Evolutionary conservation across 164 flowering plant genomes (phyloP).

Genomic region (Aristolochia fimbriata): DNA sequence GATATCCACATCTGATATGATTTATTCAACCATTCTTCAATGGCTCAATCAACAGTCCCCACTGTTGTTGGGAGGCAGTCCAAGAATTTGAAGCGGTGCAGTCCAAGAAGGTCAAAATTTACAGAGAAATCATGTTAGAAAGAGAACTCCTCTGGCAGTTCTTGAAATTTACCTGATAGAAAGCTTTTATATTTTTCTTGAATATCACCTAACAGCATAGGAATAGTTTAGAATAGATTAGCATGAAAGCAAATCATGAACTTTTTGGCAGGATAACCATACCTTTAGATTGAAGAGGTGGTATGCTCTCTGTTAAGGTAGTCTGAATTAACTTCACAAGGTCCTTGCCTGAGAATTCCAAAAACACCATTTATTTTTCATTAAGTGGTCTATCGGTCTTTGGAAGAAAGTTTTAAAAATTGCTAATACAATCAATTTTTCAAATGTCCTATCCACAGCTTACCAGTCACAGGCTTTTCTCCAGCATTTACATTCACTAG

Average conservation of each 20-base stretch:
- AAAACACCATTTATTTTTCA: background rate
- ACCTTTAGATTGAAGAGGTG: conserved; percentile 35
- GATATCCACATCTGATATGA: too few relatives aligned
- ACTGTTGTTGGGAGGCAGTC: too few relatives aligned
- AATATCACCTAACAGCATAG: conserved; percentile 27
- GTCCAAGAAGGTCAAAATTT: too few relatives aligned
- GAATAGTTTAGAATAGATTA: background rate
- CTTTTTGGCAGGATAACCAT: background rate
- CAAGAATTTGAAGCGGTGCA: too few relatives aligned
- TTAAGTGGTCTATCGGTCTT: background rate
- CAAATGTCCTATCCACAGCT: conserved; percentile 3
- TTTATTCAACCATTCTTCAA: too few relatives aligned
- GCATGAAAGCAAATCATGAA: background rate
- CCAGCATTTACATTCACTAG: conserved; percentile 32
- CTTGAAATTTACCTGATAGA: conserved; percentile 28
- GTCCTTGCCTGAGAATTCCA: conserved; percentile 29
- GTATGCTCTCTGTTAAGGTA: conserved; percentile 16
- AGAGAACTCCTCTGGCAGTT: conserved; percentile 36
- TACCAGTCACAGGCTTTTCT: conserved; percentile 32
- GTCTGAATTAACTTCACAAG: conserved; percentile 29
- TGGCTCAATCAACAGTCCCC: too few relatives aligned
- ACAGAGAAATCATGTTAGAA: conserved; percentile 18
- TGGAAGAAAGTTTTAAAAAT: background rate
- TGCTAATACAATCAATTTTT: too few relatives aligned
- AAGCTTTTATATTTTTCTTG: conserved; percentile 28